Percentiles rank a stretch among this genome's conserved stretches.
These are phyloP conservation scores for Pestalotiopsis sp. DNA, from an alignment of 2,329 filamentous ascomycete genomes.

Conservation along the genomic window DNA sequence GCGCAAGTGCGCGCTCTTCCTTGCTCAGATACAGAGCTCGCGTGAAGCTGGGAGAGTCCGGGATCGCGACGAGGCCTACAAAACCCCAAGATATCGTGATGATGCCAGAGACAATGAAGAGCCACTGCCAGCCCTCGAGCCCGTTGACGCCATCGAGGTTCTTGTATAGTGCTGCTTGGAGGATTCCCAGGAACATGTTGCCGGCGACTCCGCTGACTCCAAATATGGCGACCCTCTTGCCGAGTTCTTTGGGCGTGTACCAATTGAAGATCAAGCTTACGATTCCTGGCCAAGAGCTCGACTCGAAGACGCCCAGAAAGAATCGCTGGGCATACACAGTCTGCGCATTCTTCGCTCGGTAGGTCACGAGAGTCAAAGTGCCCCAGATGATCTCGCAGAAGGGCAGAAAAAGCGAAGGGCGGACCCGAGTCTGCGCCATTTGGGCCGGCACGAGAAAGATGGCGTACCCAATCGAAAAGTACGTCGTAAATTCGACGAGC, in stretches of 20 bases:
- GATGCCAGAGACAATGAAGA: conserved; percentile 33
- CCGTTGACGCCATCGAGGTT: conserved; percentile 27
- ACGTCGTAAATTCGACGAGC: conserved; percentile 11
- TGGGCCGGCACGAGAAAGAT: conserved; percentile 34
- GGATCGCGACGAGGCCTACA: conserved; percentile 41
- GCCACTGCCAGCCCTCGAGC: conserved; percentile 8
- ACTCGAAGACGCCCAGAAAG: conserved; percentile 39
- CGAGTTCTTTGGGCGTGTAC: conserved; percentile 55
- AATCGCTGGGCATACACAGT: conserved; percentile 44
- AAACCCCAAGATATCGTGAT: conserved; percentile 45
- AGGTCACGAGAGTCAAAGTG: neutral
- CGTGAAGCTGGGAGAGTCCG: conserved; percentile 27
- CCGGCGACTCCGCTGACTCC: conserved; percentile 46
- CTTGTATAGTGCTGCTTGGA: conserved; percentile 45
- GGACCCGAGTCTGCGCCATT: conserved; percentile 46
- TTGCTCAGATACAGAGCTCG: conserved; percentile 23
- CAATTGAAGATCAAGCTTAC: conserved; percentile 53
- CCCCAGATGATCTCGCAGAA: conserved; percentile 45
- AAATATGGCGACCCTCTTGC: conserved; percentile 44
- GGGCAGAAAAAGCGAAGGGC: conserved; percentile 43
- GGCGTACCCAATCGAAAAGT: neutral
- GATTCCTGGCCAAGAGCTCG: conserved; percentile 34
- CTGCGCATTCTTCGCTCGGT: conserved; percentile 37
- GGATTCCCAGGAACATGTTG: conserved; percentile 45
- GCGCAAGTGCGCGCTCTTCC: conserved; percentile 19